Percentiles rank a stretch among this genome's conserved stretches.
phyloP scores from a whole-genome alignment of 2,329 filamentous ascomycete genomes.

The Bipolaris zeicola region DNA sequence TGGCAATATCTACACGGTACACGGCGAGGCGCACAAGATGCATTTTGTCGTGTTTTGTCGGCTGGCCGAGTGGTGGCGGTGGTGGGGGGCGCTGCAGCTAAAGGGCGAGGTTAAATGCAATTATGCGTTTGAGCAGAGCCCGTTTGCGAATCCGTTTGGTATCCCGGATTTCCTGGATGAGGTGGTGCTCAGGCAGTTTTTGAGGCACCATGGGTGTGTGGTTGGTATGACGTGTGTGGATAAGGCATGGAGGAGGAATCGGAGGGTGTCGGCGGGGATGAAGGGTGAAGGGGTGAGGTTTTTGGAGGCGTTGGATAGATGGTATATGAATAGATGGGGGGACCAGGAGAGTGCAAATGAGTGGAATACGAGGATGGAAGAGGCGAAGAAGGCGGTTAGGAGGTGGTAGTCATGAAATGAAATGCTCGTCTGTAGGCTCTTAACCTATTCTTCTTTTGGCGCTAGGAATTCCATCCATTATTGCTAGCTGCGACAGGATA shows the following conservation, averaged over 20 bases:
- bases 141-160: constrained; percentile 8
- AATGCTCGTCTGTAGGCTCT: neutral
- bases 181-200: constrained; percentile 3
- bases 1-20: constrained; percentile 31
- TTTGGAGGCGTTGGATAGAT: constrained; percentile 11
- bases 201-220: constrained; percentile 5
- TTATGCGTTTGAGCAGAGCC: constrained; percentile 16
- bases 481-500: neutral
- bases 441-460: neutral
- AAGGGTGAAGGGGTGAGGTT: constrained; percentile 9
- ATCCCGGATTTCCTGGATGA: neutral
- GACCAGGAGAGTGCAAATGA: neutral
- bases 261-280: neutral
- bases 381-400: constrained; percentile 1
- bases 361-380: constrained; percentile 8
- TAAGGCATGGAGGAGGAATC: constrained; percentile 14
- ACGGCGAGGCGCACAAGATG: neutral
- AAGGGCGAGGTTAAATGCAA: constrained; percentile 3
- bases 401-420: constrained; percentile 6
- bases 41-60: constrained; percentile 28
- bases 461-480: neutral
- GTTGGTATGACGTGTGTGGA: constrained; percentile 11
- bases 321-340: neutral
- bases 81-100: neutral
- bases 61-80: constrained; percentile 25